Evolutionary conservation across 805 yeast genomes (phyloP).

Genomic region (Ogataea neopini): DNA sequence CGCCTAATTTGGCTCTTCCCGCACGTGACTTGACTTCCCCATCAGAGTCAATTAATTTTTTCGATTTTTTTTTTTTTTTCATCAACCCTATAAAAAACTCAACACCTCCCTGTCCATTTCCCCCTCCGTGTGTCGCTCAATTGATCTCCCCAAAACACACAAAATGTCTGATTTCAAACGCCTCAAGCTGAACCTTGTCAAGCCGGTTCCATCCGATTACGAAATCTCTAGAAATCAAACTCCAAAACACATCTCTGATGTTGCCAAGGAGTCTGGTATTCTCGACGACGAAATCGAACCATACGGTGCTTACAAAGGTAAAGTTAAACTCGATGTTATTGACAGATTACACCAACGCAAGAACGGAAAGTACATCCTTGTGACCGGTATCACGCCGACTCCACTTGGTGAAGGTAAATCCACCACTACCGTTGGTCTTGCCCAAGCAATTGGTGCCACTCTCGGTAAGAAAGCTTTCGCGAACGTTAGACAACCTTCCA

Average conservation of each 20-base stretch:
- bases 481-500: slow-evolving; percentile 94
- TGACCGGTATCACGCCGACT: slow-evolving; percentile 97
- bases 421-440: slow-evolving; percentile 93
- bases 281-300: slow-evolving; percentile 78
- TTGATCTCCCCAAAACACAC: neutral
- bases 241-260: slow-evolving; percentile 75
- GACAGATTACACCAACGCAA: slow-evolving; percentile 64
- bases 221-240: slow-evolving; percentile 85
- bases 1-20: too few species aligned
- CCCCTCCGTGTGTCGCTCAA: neutral
- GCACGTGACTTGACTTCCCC: neutral
- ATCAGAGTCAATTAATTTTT: too few species aligned
- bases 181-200: slow-evolving; percentile 37
- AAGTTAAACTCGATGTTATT: slow-evolving; percentile 68
- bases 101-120: neutral
- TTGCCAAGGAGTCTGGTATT: slow-evolving; percentile 84
- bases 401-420: slow-evolving; percentile 98
- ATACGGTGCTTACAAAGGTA: slow-evolving; percentile 88
- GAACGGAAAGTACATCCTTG: slow-evolving; percentile 86
- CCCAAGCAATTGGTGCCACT: slow-evolving; percentile 96
- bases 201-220: slow-evolving; percentile 89
- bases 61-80: neutral
- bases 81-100: too few species aligned
- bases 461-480: slow-evolving; percentile 83
- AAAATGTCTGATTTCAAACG: slow-evolving; percentile 38